Percentiles rank a stretch among this genome's conserved stretches.
phyloP scores from a whole-genome alignment of 2,329 filamentous ascomycete genomes.

The Fusarium succisae region DNA sequence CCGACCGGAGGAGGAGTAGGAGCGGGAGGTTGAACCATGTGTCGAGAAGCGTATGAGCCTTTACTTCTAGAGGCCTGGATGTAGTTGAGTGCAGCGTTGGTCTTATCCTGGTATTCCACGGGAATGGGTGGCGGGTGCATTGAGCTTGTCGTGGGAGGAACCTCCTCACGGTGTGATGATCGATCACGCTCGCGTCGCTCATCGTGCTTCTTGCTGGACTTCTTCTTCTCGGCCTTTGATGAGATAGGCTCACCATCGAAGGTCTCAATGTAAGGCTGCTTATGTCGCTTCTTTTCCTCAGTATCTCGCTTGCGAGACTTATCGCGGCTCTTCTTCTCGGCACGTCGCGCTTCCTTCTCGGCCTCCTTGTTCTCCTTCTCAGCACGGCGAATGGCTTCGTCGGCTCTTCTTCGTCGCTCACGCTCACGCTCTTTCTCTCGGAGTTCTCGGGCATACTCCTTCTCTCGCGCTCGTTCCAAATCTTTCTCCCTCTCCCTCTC shows the following conservation, averaged over 20 bases:
- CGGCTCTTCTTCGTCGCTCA: conserved; percentile 12
- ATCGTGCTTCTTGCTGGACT: conserved; percentile 52
- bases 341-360: conserved; percentile 47
- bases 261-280: conserved; percentile 49
- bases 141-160: conserved; percentile 28
- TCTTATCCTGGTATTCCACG: conserved; percentile 30
- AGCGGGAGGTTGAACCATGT: conserved; percentile 44
- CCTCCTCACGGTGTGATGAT: conserved; percentile 48
- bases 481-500: conserved; percentile 49
- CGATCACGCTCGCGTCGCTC: conserved; percentile 50
- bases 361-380: conserved; percentile 45
- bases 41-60: conserved; percentile 37
- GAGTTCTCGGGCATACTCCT: conserved; percentile 38
- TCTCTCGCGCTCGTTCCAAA: conserved; percentile 45
- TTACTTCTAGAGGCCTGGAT: conserved; percentile 48
- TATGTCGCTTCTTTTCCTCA: conserved; percentile 50
- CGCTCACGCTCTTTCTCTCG: conserved; percentile 40
- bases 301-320: conserved; percentile 51
- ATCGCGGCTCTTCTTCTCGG: conserved; percentile 50
- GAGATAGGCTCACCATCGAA: conserved; percentile 41
- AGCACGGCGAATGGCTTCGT: conserved; percentile 35
- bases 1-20: conserved; percentile 50
- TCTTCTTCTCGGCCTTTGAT: conserved; percentile 50
- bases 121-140: conserved; percentile 37
- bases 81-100: conserved; percentile 39